These are phyloP conservation scores for Aspergillus olivimuriae DNA, from an alignment of 495 filamentous ascomycete species.

Conservation along the genomic window DNA sequence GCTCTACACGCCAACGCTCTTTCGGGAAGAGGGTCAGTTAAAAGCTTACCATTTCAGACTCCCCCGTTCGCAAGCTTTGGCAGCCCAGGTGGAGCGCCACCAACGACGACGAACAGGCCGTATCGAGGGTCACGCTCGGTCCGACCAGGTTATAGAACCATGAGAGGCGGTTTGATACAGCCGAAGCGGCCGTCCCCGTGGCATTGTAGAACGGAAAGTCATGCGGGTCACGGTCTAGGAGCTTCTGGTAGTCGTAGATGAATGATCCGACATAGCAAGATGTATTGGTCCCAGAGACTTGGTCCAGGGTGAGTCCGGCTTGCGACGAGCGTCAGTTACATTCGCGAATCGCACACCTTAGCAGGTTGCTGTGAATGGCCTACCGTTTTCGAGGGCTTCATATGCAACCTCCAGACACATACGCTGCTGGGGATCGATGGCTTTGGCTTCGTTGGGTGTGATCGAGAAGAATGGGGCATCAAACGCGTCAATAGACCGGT, in stretches of 20 bases:
- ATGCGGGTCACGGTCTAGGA: neutral
- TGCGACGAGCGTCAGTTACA: neutral
- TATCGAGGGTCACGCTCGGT: slow-evolving; percentile 39
- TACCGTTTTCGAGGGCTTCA: slow-evolving; percentile 6
- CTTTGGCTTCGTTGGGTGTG: slow-evolving; percentile 21
- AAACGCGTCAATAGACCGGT: slow-evolving; percentile 28
- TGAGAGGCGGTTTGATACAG: slow-evolving; percentile 37
- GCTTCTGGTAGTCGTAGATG: neutral
- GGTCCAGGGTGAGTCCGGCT: neutral
- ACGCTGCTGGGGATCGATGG: slow-evolving; percentile 29
- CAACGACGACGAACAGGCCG: slow-evolving; percentile 47
- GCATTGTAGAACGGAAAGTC: neutral
- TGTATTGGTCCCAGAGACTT: neutral
- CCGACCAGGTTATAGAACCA: slow-evolving; percentile 40
- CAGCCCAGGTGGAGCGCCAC: slow-evolving; percentile 35
- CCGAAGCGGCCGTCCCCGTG: slow-evolving; percentile 11
- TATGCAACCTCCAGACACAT: slow-evolving; percentile 38
- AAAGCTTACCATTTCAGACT: neutral
- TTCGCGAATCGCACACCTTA: too few relatives aligned
- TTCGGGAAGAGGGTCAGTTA: neutral
- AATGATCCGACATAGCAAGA: neutral
- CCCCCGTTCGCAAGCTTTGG: neutral
- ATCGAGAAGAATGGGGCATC: slow-evolving; percentile 49
- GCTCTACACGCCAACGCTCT: neutral
- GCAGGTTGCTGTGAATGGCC: too few relatives aligned